These are phyloP conservation scores for Dalbergia oliveri DNA, from an alignment of 306 rosid species.

Conservation along the genomic window DNA sequence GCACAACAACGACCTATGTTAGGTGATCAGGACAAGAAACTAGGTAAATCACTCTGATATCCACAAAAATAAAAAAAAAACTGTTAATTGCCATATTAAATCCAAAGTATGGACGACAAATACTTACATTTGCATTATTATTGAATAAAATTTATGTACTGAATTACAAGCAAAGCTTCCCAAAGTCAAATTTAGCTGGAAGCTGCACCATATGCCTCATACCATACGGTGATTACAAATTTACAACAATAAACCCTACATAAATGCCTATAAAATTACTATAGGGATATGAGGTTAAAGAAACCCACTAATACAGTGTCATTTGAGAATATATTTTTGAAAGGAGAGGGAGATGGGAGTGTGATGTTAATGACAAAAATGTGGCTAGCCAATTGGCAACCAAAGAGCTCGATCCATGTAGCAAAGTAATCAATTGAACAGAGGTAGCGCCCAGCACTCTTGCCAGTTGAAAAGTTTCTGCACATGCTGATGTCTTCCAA, in stretches of 20 bases:
- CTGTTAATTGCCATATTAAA: too few species aligned
- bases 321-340: conserved; percentile 25
- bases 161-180: conserved; percentile 43
- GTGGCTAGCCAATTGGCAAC: conserved; percentile 45
- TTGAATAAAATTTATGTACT: conserved; percentile 40
- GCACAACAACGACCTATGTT: background rate
- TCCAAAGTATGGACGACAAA: background rate
- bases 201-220: conserved; percentile 34
- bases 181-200: conserved; percentile 32
- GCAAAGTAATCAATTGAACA: conserved; percentile 35
- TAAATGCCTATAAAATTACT: conserved; percentile 38
- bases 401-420: conserved; percentile 17
- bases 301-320: conserved; percentile 4
- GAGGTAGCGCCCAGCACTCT: conserved; percentile 28
- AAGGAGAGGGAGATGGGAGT: background rate
- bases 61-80: background rate
- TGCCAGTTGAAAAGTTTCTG: conserved; percentile 33
- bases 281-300: conserved; percentile 3
- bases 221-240: conserved; percentile 37
- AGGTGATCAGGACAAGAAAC: background rate
- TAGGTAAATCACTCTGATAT: background rate
- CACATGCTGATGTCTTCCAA: conserved; percentile 29
- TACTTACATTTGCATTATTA: conserved; percentile 40
- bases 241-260: conserved; percentile 40
- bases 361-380: conserved; percentile 44